phyloP scores from a whole-genome alignment of 495 filamentous ascomycete species.

The Aspergillus steynii region DNA sequence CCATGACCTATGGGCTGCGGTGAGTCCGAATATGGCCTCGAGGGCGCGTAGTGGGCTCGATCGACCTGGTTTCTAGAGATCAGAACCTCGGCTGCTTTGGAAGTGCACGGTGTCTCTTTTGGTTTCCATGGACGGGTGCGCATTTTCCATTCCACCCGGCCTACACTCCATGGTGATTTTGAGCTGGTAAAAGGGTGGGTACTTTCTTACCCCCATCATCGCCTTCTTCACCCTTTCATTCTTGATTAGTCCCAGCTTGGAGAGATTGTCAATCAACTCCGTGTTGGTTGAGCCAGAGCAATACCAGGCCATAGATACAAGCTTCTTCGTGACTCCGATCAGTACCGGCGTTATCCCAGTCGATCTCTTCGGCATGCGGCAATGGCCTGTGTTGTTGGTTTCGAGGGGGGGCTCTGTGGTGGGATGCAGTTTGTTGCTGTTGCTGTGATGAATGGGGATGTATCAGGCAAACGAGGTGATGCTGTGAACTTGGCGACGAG shows the following conservation, averaged over 20 bases:
- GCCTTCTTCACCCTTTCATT: slow-evolving; percentile 69
- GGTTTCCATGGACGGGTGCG: not conserved
- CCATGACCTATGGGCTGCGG: slow-evolving; percentile 84
- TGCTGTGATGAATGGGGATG: too few relatives aligned
- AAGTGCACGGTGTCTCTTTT: too few relatives aligned
- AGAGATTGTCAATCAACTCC: slow-evolving; percentile 79
- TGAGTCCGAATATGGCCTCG: slow-evolving; percentile 82
- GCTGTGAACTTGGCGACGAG: not conserved
- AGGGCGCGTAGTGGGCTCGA: slow-evolving; percentile 74
- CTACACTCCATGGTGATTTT: too few relatives aligned
- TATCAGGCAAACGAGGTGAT: not conserved
- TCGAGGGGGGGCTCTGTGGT: too few relatives aligned
- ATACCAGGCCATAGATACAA: slow-evolving; percentile 82
- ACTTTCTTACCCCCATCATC: slow-evolving; percentile 65
- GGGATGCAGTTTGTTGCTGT: too few relatives aligned
- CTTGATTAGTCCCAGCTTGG: slow-evolving; percentile 68
- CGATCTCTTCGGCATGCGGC: slow-evolving; percentile 7
- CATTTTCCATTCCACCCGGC: too few relatives aligned
- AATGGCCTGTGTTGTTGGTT: not conserved
- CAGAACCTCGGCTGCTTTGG: slow-evolving; percentile 7
- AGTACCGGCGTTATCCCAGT: not conserved
- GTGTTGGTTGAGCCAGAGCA: slow-evolving; percentile 76
- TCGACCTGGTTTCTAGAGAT: slow-evolving; percentile 64
- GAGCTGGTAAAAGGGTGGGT: not conserved
- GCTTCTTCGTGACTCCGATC: slow-evolving; percentile 20